These are phyloP conservation scores for Paramecium sexaurelia DNA, from an alignment of 73 alveolate species.

Conservation along the genomic window DNA sequence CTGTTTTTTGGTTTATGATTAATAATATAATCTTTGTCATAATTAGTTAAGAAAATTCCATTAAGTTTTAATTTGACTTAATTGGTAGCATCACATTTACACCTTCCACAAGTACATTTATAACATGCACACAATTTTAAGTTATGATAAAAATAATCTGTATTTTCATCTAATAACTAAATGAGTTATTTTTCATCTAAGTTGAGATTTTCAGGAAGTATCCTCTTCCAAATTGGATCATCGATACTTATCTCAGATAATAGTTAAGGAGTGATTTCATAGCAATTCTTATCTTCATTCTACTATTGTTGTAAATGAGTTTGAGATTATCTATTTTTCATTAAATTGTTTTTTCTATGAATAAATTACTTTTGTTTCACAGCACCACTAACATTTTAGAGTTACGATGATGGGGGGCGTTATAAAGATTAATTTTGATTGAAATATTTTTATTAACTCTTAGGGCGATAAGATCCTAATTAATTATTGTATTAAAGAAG, in stretches of 20 bases:
- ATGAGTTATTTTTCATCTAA: neutral
- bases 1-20: neutral
- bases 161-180: neutral
- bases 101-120: conserved; percentile 3
- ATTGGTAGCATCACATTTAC: neutral
- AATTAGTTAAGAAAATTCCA: neutral
- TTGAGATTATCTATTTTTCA: neutral
- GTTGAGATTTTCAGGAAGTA: neutral
- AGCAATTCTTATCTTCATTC: neutral
- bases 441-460: neutral
- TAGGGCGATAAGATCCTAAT: neutral
- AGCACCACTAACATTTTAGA: neutral
- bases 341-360: neutral
- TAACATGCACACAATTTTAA: neutral
- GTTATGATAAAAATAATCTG: conserved; percentile 30
- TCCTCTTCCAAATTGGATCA: conserved; percentile 9
- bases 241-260: neutral
- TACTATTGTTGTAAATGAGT: neutral
- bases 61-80: neutral
- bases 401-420: conserved; percentile 16
- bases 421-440: neutral
- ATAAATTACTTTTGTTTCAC: neutral
- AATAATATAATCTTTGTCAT: neutral
- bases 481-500: neutral
- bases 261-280: neutral